Evolutionary conservation across 371 early-diverging fungal genomes (phyloP), one percentile per base, ranked within the genome.

Genomic region (Syncephalastrum racemosum): DNA sequence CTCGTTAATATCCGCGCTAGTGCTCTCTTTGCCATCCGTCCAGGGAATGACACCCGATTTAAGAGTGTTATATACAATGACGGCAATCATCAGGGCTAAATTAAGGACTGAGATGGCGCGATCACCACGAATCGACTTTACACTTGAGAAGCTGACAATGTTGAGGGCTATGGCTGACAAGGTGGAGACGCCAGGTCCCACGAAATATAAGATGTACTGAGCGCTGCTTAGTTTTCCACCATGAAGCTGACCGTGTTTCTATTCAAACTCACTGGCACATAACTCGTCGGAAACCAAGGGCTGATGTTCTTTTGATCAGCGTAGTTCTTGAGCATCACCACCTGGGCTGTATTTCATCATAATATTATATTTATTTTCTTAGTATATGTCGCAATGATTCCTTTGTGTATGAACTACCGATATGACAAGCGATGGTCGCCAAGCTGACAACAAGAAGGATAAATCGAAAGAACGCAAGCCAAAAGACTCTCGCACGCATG

Each of bases 141-240:
- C 16, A 4, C 40, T 41, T 1, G 60, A 53, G 16, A 54, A 53
- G n/a, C 46, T 49, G 8, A 60, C 24, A 10, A 67, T n/a, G 3
- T 71, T 44, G 16, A 75, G 50, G 1, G 60, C 39, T 3, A 62
- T 49, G 4, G 61, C 46, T 23, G 64, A 68, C 12, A 75, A 7
- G 23, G 62, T 46, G 4, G 75, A 75, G 5, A 69, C 47, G 2
- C 71, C 67, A 1, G 67, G 60, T 4, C 69, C 75, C 20, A 67
- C 69, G 56, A 64, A 67, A 44, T 75, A 75, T 10, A 75, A 48
- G 25, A 55, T 69, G 52, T 71, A 75, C 75, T 75, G 24, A 20
- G 13, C 8, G 1, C 14, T 20, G 18, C 3, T 48, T 39, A 6
- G 25, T 31, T 46, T 54, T 8, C 0, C 0, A 15, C 31, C 5